A percentile compares a stretch with the other conserved stretches of the same genome.
phyloP scores from a whole-genome alignment of 306 rosid genomes.

The Quercus engelmannii region DNA sequence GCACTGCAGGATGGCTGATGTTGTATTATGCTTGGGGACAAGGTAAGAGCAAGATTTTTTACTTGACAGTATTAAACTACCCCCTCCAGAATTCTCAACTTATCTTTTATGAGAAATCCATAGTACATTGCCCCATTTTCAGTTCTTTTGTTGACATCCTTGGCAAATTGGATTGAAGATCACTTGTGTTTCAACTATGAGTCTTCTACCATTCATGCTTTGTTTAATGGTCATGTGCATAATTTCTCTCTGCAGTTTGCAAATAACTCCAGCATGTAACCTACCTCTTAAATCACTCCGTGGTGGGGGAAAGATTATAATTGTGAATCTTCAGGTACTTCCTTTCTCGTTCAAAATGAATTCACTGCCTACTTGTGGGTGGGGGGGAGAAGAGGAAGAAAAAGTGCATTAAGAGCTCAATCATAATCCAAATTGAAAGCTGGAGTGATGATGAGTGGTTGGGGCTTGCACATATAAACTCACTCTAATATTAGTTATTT shows the following conservation, averaged over 20 bases:
- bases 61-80: constrained; percentile 7
- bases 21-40: constrained; percentile 93
- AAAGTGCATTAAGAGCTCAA: not conserved
- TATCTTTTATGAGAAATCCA: not conserved
- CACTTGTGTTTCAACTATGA: not conserved
- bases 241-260: constrained; percentile 63
- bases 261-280: constrained; percentile 99
- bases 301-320: constrained; percentile 92
- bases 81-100: not conserved
- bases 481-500: not conserved
- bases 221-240: constrained; percentile 24
- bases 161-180: not conserved
- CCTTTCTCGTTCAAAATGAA: not conserved
- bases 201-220: constrained; percentile 14
- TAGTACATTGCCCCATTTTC: not conserved
- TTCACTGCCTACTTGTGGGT: not conserved
- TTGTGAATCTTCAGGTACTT: constrained; percentile 95
- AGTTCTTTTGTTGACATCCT: not conserved
- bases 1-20: constrained; percentile 93
- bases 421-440: not conserved
- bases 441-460: not conserved
- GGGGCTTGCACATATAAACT: not conserved
- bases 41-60: constrained; percentile 48
- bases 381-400: not conserved
- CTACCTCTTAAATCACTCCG: constrained; percentile 90